phyloP scores from a whole-genome alignment of 805 yeast genomes.

The Jamesozyma lodderae region DNA sequence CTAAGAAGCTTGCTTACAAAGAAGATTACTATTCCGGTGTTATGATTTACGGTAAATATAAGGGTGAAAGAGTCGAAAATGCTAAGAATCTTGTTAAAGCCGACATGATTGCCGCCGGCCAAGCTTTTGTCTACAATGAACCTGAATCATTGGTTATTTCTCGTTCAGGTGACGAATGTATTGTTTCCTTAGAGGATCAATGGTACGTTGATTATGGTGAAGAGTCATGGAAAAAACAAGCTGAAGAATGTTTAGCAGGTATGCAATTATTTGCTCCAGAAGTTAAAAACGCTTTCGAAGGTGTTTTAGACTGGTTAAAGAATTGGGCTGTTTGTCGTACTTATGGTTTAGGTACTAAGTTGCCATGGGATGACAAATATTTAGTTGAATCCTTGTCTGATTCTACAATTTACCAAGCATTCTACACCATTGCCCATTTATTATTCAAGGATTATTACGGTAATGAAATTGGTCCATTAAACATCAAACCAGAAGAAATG shows the following conservation, averaged over 20 bases:
- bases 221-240: conserved; percentile 73
- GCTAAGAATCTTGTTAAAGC: conserved; percentile 84
- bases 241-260: conserved; percentile 63
- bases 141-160: conserved; percentile 87
- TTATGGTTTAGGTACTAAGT: conserved; percentile 86
- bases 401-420: conserved; percentile 92
- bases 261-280: conserved; percentile 79
- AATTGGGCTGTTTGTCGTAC: conserved; percentile 98
- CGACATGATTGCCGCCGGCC: conserved; percentile 67
- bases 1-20: conserved; percentile 91
- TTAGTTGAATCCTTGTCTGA: conserved; percentile 92
- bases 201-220: conserved; percentile 98
- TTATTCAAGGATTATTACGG: conserved; percentile 86
- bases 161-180: conserved; percentile 93
- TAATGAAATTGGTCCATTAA: conserved; percentile 57
- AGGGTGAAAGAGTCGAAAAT: conserved; percentile 80
- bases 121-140: conserved; percentile 85
- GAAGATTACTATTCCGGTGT: conserved; percentile 92
- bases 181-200: conserved; percentile 95
- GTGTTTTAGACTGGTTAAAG: conserved; percentile 89
- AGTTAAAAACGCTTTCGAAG: conserved; percentile 85
- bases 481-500: conserved; percentile 72
- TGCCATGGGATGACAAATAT: conserved; percentile 95
- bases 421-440: conserved; percentile 81
- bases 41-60: conserved; percentile 70